A percentile compares a stretch with the other conserved stretches of the same genome.
These are phyloP conservation scores for Ailanthus altissimus DNA, from an alignment of 345 rosid species.

Conservation along the genomic window DNA sequence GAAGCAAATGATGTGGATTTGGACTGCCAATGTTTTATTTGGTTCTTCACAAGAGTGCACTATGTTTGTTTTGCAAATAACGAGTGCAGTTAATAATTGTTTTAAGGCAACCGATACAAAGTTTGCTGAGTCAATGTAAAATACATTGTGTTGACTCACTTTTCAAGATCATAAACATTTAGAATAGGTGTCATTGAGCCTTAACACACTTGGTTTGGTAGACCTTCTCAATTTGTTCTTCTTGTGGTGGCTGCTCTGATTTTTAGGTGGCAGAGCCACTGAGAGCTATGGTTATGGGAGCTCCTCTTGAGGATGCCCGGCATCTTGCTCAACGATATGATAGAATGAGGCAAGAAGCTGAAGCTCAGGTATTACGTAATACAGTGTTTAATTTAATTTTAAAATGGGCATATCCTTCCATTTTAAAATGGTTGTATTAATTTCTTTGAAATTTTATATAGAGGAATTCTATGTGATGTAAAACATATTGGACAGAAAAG, in stretches of 20 bases:
- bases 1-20: neutral
- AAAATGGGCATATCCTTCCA: neutral
- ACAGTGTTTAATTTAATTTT: neutral
- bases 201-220: neutral
- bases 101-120: neutral
- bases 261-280: conserved; percentile 91
- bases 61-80: neutral
- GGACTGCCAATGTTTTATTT: neutral
- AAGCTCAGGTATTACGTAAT: conserved; percentile 72
- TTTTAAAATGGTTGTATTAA: neutral
- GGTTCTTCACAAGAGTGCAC: neutral
- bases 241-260: conserved; percentile 19
- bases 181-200: neutral
- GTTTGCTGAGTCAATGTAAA: neutral
- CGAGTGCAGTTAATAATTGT: neutral
- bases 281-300: conserved; percentile 92
- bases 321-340: conserved; percentile 98
- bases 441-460: neutral
- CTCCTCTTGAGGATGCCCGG: conserved; percentile 93
- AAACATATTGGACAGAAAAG: neutral
- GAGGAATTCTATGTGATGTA: neutral
- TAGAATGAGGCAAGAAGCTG: conserved; percentile 90
- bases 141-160: neutral
- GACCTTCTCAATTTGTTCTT: conserved; percentile 6
- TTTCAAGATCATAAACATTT: neutral